Base-by-base conservation (phyloP, 768 basidiomycete species). In the Trametopsis cervina region DNA sequence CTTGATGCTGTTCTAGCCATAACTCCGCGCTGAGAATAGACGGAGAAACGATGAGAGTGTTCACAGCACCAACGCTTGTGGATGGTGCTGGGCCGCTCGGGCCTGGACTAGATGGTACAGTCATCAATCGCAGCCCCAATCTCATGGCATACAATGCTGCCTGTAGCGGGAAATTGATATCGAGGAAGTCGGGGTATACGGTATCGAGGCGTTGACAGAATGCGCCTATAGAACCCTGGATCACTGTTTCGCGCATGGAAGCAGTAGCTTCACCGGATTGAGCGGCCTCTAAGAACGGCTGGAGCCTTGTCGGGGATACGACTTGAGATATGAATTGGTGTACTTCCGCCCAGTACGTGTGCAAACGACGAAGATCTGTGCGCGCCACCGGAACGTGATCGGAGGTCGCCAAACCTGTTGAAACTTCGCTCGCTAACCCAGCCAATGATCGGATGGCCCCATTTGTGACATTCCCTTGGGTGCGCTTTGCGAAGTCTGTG, bases 221-320 rank as follows among this genome's bases (percentile, higher is more conserved):
- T 5, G 86, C 83, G 1, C 76, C 67, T 40, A 94, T 76, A 2
- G 90, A 86, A 37, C 83, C 78, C 61, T 96, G 93, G 22, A 89
- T 60, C 35, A 88, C 81, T 38, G 73, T 66, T 66, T 92, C 90
- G 17, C 81, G 80, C 29, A 71, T 63, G 4, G 57, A 37, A 17
- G 75, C 74, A 47, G 67, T 64, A 4, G 60, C 37, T 5, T 74
- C 68, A 17, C 65, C 59, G 4, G 57, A 54, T 44, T 63, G 54
- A n/a, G 81, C 62, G 11, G 62, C 58, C 18, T 47, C 43, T 0
- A 71, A 52, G 12, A 95, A 66, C 10, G 71, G 61, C 36, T 73
- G 66, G 9, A 87, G 60, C 59, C 80, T 83, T 4, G 66, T 43
- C 2, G 69, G 47, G 2, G 69, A 59, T 21, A 81, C 56, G 52